phyloP scores from a whole-genome alignment of 1,284 basidiomycete genomes.

The Termitomyces sp. region DNA sequence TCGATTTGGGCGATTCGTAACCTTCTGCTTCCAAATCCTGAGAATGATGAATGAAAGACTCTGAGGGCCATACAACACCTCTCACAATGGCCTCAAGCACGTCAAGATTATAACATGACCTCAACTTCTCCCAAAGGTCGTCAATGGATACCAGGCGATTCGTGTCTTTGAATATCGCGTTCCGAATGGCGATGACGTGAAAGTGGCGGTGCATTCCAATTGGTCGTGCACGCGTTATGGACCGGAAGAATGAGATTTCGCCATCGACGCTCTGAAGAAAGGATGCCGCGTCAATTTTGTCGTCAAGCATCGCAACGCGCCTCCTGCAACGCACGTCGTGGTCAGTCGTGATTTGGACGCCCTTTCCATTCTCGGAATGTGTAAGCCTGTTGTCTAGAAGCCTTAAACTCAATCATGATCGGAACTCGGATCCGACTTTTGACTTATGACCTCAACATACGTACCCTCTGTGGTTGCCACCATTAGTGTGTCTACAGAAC shows the following conservation, averaged over 20 bases:
- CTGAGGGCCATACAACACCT: conserved; percentile 16
- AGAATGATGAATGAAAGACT: conserved; percentile 7
- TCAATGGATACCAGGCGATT: conserved; percentile 56
- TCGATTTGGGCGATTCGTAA: conserved; percentile 47
- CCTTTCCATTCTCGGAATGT: conserved; percentile 1
- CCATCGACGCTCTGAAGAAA: conserved; percentile 71
- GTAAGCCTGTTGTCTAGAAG: conserved; percentile 1
- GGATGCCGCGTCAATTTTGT: conserved; percentile 11
- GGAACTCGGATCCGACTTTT: neutral
- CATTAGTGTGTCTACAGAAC: no score
- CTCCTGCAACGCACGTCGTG: neutral
- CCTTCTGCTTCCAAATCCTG: conserved; percentile 59
- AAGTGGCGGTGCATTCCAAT: conserved; percentile 77
- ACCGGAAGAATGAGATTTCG: conserved; percentile 76
- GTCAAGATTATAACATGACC: conserved; percentile 71
- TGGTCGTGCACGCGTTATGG: conserved; percentile 70
- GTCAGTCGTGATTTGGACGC: neutral
- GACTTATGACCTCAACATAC: no score
- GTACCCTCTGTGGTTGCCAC: no score
- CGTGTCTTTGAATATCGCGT: conserved; percentile 65
- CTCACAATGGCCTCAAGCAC: conserved; percentile 70
- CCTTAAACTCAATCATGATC: neutral
- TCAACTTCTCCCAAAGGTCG: conserved; percentile 72
- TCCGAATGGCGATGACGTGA: conserved; percentile 70
- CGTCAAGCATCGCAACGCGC: neutral